Base-by-base conservation (phyloP, 2,329 filamentous ascomycete species). In the Verticillium isaacii region DNA sequence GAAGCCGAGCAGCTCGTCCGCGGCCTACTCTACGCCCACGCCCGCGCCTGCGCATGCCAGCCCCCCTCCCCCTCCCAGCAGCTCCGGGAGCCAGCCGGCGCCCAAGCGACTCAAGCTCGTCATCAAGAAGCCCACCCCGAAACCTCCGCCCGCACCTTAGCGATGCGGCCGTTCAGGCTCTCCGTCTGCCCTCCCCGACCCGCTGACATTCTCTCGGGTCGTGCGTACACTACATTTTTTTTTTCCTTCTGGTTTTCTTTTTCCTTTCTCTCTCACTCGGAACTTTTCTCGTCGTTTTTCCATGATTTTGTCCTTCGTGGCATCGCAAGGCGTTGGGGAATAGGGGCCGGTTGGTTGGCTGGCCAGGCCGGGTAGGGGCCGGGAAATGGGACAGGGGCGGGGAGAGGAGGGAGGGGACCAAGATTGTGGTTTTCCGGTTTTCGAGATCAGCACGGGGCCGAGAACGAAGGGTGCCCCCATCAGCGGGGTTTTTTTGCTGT, bases 81-180 rank as follows among this genome's bases (percentile, higher is more conserved):
- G 25, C 15, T 17, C 25, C 23, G 54, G 54, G 4, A 9, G 54
- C 25, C 52, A 45, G 36, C 36, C 34, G 34, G 55, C 64, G 12
- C 61, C 61, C 14, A 66, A 66, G 60, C 58, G 62, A 25, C 63
- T 65, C 14, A 66, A 66, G 60, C 54, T 66, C 29, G 64, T 66
- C 50, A 63, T 66, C 17, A 66, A 66, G 57, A 64, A 60, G 37
- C 64, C 64, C 12, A 50, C 45, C n/a, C 19, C 45, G 45, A 50
- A 25, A 50, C 45, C 45, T 50, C 9, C 45, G 45, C 45, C 45
- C 8, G 45, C 45, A 50, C 45, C 45, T 4, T 50, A 50, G 45
- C 23, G 45, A n/a, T n/a, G 37, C 37, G 19, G 45, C 9, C 11
- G 41, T 23, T 23, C n/a, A 7, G 7, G 17, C 7, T 5, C n/a